Evolutionary conservation across 257 asterid genomes (phyloP).

Genomic region (Nicotiana obtusifolia): DNA sequence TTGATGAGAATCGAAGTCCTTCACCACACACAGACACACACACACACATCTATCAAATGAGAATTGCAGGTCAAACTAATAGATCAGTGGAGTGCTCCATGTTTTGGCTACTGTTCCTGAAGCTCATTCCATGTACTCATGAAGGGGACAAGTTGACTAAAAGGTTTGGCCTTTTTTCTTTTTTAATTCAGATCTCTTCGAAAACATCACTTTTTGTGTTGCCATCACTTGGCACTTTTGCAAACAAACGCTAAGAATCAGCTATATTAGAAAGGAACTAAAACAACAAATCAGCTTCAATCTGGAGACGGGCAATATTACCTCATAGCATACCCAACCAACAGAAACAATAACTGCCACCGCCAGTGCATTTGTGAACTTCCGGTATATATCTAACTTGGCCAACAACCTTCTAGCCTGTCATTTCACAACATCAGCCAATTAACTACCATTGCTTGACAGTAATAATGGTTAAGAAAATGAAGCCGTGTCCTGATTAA

Average conservation of each 20-base stretch:
- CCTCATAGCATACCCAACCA: conserved; percentile 99
- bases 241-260: background rate
- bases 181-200: background rate
- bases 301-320: conserved; percentile 20
- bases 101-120: background rate
- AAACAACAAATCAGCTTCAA: background rate
- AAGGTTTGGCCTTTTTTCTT: background rate
- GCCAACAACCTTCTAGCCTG: conserved; percentile 84
- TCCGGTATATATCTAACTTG: conserved; percentile 78
- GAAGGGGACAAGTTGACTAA: background rate
- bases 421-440: conserved; percentile 10
- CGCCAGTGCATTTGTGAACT: conserved; percentile 87
- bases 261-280: background rate
- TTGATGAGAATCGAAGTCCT: background rate
- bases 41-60: background rate
- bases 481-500: background rate
- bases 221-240: background rate
- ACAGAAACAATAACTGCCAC: conserved; percentile 81
- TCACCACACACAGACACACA: background rate
- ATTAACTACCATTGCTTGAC: background rate
- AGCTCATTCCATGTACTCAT: background rate
- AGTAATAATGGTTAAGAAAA: background rate
- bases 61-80: background rate
- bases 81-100: background rate
- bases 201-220: background rate